Conservation (phyloP, 352 stramenopile species). For the Globisporangium nodosum region DNA sequence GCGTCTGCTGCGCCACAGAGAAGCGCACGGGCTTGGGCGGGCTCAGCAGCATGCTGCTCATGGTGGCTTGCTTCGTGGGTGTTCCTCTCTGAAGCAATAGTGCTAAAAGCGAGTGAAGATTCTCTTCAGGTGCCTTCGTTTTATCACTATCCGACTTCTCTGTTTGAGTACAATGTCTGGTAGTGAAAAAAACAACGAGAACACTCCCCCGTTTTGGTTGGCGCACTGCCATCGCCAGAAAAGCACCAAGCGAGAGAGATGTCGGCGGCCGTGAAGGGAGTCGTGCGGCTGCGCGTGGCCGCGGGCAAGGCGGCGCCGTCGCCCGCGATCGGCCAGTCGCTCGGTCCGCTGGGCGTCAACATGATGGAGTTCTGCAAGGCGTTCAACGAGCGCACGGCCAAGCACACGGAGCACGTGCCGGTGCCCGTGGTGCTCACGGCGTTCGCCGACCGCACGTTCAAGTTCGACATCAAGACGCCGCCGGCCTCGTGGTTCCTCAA, state of each 20-base stretch:
- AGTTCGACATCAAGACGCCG: constrained; percentile 94
- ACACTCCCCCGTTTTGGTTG: constrained; percentile 1
- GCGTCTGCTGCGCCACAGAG: constrained; percentile 30
- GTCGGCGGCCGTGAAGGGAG: constrained; percentile 52
- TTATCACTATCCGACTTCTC: too few species aligned
- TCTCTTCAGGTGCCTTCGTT: too few species aligned
- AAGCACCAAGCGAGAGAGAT: constrained; percentile 1
- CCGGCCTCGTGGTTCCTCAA: constrained; percentile 94
- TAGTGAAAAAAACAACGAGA: not conserved
- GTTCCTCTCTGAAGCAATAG: not conserved
- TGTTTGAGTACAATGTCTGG: not conserved
- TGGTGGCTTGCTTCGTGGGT: not conserved
- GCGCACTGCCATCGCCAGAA: constrained; percentile 8
- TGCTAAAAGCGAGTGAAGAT: too few species aligned
- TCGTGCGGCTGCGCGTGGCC: constrained; percentile 81
- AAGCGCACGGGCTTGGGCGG: constrained; percentile 15
- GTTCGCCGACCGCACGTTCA: constrained; percentile 94
- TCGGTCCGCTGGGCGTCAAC: constrained; percentile 98
- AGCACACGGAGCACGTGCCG: constrained; percentile 90
- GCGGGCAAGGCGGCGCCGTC: constrained; percentile 84
- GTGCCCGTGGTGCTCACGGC: constrained; percentile 92
- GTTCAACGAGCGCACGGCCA: constrained; percentile 96
- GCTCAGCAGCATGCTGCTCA: constrained; percentile 5
- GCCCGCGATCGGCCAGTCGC: constrained; percentile 84
- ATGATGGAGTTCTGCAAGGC: constrained; percentile 99